A percentile compares a stretch with the other conserved stretches of the same genome.
Conservation (phyloP, 331 rosid genomes). For the Prunus yedoensis region DNA sequence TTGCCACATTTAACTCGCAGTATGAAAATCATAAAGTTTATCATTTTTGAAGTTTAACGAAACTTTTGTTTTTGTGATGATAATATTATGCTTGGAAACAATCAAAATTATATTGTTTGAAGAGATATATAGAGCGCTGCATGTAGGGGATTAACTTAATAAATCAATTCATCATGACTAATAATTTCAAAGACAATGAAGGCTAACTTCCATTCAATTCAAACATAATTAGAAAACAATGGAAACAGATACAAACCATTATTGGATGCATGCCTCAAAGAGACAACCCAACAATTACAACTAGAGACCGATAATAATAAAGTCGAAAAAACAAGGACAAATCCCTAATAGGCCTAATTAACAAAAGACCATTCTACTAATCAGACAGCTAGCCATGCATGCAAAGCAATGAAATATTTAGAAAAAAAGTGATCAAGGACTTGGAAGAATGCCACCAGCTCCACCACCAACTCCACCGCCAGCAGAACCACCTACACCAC, state of each 20-base stretch:
- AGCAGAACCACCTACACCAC: constrained; percentile 14
- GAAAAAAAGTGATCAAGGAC: neutral
- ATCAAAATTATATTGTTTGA: too few species aligned
- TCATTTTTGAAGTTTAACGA: too few species aligned
- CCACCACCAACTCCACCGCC: constrained; percentile 25
- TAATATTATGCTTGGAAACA: too few species aligned
- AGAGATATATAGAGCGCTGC: too few species aligned
- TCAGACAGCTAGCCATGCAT: neutral
- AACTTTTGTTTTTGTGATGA: too few species aligned
- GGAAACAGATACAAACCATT: neutral
- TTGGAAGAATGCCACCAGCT: constrained; percentile 15
- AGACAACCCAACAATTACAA: neutral
- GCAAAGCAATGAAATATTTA: neutral
- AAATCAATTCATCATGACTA: too few species aligned
- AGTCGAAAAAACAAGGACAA: neutral
- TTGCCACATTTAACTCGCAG: too few species aligned
- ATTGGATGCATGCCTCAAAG: neutral
- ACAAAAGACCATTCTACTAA: neutral
- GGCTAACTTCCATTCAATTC: neutral
- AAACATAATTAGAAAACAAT: neutral
- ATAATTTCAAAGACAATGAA: neutral
- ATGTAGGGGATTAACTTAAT: too few species aligned
- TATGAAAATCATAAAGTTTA: too few species aligned
- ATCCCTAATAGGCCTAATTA: neutral
- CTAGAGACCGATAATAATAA: neutral